phyloP scores from a whole-genome alignment of 106 monocot species.

The Ottelia alismoides region DNA sequence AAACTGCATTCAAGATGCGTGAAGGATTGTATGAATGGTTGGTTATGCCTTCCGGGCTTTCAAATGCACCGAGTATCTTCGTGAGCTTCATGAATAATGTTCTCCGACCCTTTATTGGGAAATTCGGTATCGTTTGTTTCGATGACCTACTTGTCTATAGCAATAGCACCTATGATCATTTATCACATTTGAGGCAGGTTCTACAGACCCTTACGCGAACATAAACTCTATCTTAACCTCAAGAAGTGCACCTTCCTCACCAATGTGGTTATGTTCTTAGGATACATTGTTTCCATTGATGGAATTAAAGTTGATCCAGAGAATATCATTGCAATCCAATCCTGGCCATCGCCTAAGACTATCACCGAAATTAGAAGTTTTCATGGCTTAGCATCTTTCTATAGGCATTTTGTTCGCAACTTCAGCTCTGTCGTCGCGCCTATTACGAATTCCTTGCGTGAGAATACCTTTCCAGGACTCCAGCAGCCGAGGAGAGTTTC shows the following conservation, averaged over 20 bases:
- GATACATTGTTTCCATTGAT: background rate
- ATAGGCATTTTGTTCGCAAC: background rate
- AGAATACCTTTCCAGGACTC: background rate
- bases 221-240: background rate
- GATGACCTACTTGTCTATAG: too few species aligned
- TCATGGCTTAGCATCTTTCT: background rate
- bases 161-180: too few species aligned
- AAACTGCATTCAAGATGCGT: too few species aligned
- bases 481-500: background rate
- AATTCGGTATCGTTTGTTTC: too few species aligned
- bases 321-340: background rate
- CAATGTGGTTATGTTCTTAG: background rate
- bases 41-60: too few species aligned
- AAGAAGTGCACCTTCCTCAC: background rate
- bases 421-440: background rate
- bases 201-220: too few species aligned
- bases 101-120: too few species aligned
- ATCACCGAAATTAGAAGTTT: background rate
- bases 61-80: too few species aligned
- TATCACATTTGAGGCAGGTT: too few species aligned
- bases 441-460: background rate
- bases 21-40: too few species aligned
- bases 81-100: too few species aligned
- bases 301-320: background rate
- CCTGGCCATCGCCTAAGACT: background rate